Percentiles rank a stretch among this genome's conserved stretches.
Evolutionary conservation across 139 green algal species (phyloP).

Genomic region (Chlorokybus atmophyticus): DNA sequence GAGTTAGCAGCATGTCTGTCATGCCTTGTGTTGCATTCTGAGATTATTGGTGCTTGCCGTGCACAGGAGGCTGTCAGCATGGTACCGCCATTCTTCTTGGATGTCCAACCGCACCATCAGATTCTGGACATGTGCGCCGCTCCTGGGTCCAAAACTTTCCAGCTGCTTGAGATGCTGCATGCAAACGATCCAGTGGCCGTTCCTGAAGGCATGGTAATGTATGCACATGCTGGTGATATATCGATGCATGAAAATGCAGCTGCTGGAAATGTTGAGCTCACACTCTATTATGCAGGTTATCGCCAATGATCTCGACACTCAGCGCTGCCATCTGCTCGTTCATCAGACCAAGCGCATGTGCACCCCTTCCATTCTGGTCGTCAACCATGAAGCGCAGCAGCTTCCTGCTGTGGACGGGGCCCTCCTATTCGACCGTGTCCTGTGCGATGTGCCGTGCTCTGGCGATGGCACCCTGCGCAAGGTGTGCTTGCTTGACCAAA

Average conservation of each 20-base stretch:
- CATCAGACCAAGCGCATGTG: slow-evolving; percentile 92
- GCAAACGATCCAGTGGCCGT: no score
- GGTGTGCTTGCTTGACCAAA: no score
- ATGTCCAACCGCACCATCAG: slow-evolving; percentile 78
- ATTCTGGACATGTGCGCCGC: slow-evolving; percentile 97
- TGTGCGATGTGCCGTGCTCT: slow-evolving; percentile 92
- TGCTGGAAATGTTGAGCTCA: no score
- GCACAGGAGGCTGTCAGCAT: slow-evolving; percentile 99
- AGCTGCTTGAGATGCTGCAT: slow-evolving; percentile 77
- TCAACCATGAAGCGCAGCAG: slow-evolving; percentile 78
- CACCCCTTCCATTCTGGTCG: slow-evolving; percentile 73
- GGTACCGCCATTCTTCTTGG: slow-evolving; percentile 91
- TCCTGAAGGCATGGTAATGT: no score
- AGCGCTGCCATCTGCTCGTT: slow-evolving; percentile 91
- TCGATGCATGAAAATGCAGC: no score
- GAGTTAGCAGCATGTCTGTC: no score
- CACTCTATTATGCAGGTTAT: no score
- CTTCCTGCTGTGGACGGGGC: slow-evolving; percentile 41
- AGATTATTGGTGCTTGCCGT: no score
- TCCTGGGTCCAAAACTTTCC: slow-evolving; percentile 90
- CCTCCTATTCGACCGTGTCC: slow-evolving; percentile 75
- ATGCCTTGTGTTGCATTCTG: no score
- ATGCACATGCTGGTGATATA: no score
- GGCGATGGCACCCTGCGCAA: slow-evolving; percentile 96
- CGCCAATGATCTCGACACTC: slow-evolving; percentile 87